Base-by-base conservation (phyloP, 768 basidiomycete species). In the Hemileccinum impolitum region DNA sequence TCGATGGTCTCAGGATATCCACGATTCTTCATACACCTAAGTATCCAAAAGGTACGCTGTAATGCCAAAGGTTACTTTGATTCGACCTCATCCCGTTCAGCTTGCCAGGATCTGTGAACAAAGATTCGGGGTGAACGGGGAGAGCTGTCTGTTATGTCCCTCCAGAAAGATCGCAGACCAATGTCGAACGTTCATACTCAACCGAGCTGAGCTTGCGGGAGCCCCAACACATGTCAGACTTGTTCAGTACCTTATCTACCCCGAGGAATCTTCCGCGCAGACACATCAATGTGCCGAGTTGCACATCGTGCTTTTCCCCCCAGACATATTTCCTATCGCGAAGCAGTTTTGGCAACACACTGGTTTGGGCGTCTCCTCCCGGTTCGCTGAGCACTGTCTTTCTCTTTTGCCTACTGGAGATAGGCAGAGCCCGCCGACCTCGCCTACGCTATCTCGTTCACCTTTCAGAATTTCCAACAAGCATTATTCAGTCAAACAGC, bases 331-430 rank as follows among this genome's bases (percentile, higher is more conserved):
- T 57, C 60, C 76, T 9, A 64, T 85, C 7, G 92, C 90, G 8
- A 95, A 90, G 64, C 78, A 92, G 65, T 97, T 94, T 68, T 98
- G 95, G 95, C 94, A 97, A 57, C 95, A 97, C 64, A 83, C 87
- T 0, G 95, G 95, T 0, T 72, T 87, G 50, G 94, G 94, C 1
- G 84, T 99, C 35, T 92, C 89, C 3, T 93, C 90, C 52, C 84
- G 95, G 7, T 70, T 87, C 17, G 93, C 93, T 4, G 92, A 94
- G 51, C 75, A 82, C 49, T 93, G 89, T 62, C 74, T 98, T 37
- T 74, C 82, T 25, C 72, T 91, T 58, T 74, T 94, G 2, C 78
- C 82, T 0, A 14, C 45, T 7, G 77, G 78, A 25, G 72, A 73
- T 28, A 32, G 31, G n/a, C 51, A 55, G 39, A 41, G 18, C 25